Evolutionary conservation across 2,329 filamentous ascomycete species (phyloP).

Genomic region (Bipolaris victoriae): DNA sequence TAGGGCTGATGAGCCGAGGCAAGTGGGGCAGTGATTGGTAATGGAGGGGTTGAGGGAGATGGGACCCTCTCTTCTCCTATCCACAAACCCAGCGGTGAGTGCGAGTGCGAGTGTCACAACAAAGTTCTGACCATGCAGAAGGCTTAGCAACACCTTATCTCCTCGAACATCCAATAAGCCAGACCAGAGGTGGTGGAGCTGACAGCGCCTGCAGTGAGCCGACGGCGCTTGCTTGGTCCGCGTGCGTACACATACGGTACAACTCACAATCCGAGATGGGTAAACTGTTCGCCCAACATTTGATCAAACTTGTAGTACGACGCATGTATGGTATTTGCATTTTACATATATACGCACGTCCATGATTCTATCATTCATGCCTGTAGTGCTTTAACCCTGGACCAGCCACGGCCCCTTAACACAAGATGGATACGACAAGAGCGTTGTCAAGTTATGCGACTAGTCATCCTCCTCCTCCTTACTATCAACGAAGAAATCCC

Average conservation of each 20-base stretch:
- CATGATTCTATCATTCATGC: background rate
- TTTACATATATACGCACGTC: background rate
- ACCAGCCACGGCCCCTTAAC: background rate
- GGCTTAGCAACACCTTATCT: background rate
- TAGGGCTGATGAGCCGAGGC: conserved; percentile 31
- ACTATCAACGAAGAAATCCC: conserved; percentile 32
- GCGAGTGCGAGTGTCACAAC: background rate
- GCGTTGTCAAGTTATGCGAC: background rate
- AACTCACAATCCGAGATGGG: background rate
- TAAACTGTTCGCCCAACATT: background rate
- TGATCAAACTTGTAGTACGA: background rate
- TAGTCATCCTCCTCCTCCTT: conserved; percentile 18
- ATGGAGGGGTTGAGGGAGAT: conserved; percentile 15
- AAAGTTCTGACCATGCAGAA: background rate
- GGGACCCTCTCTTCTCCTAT: background rate
- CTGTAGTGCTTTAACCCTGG: background rate
- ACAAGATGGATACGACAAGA: background rate
- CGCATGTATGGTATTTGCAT: background rate
- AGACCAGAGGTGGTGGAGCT: background rate
- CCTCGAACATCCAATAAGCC: background rate
- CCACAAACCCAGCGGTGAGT: background rate
- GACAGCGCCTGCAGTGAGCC: background rate
- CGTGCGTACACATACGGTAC: background rate
- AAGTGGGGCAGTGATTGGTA: conserved; percentile 33
- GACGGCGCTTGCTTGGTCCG: background rate